Conservation (phyloP, 192 early-diverging fungal species). For the Umbelopsis sp. region DNA sequence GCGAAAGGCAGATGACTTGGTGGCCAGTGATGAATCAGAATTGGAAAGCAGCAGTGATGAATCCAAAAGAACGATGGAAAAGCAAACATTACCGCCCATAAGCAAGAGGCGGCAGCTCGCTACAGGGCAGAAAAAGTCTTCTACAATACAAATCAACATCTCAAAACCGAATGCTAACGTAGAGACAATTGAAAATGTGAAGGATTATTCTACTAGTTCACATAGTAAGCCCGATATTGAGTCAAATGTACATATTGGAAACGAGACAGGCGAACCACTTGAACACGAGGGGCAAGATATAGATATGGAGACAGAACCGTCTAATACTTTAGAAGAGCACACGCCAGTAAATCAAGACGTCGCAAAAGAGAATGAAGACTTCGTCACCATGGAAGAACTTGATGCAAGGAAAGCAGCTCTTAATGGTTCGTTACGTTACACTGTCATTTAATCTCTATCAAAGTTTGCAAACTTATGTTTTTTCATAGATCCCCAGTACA, state of each 20-base stretch:
- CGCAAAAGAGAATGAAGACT: background rate
- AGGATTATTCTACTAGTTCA: background rate
- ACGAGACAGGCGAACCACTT: background rate
- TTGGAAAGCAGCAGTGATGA: conserved; percentile 39
- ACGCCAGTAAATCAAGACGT: background rate
- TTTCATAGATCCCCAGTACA: conserved; percentile 40
- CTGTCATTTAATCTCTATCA: background rate
- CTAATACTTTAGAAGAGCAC: background rate
- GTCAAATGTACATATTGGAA: background rate
- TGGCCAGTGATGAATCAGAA: conserved; percentile 55
- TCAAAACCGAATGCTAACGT: background rate
- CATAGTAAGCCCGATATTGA: background rate
- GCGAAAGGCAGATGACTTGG: conserved; percentile 45
- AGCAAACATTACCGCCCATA: conserved; percentile 1
- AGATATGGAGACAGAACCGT: no score
- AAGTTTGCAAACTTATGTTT: background rate
- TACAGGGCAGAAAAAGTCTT: conserved; percentile 24
- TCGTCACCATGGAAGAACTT: conserved; percentile 21
- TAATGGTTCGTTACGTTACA: conserved; percentile 1
- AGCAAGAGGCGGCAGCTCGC: conserved; percentile 4
- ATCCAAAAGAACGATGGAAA: background rate
- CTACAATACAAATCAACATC: conserved; percentile 10
- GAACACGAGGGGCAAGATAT: background rate
- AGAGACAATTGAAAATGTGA: background rate
- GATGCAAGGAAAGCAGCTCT: conserved; percentile 25